A percentile compares a stretch with the other conserved stretches of the same genome.
These are phyloP conservation scores for Penicillium sp. DNA, from an alignment of 2,329 filamentous ascomycete genomes.

Conservation along the genomic window DNA sequence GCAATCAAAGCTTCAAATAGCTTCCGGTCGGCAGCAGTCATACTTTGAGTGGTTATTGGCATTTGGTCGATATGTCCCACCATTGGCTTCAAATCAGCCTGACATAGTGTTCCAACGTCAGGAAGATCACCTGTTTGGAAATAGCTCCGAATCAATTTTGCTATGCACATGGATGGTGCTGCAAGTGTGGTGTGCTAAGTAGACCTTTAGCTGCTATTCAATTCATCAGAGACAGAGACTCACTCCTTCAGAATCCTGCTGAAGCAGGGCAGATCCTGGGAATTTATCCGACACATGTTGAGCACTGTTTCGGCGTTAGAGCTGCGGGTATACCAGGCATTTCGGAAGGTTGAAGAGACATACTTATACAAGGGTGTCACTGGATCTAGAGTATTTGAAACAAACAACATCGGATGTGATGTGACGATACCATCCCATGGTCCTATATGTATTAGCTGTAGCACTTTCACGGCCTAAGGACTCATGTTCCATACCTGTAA, in stretches of 20 bases:
- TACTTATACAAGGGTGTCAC: slow-evolving; percentile 55
- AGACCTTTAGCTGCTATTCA: neutral
- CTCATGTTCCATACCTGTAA: slow-evolving; percentile 27
- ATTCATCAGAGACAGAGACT: slow-evolving; percentile 19
- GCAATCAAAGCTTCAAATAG: slow-evolving; percentile 20
- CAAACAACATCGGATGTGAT: slow-evolving; percentile 56
- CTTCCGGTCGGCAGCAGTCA: slow-evolving; percentile 10
- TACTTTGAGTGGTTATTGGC: neutral
- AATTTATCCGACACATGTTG: slow-evolving; percentile 43
- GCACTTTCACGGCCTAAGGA: neutral
- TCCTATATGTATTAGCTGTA: slow-evolving; percentile 11
- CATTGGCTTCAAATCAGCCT: slow-evolving; percentile 37
- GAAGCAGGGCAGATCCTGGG: slow-evolving; percentile 45
- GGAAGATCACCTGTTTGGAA: slow-evolving; percentile 46
- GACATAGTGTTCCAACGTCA: slow-evolving; percentile 34
- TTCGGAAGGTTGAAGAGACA: neutral
- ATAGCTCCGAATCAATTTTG: slow-evolving; percentile 38
- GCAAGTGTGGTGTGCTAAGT: slow-evolving; percentile 34
- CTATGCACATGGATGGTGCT: slow-evolving; percentile 40
- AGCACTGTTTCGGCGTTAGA: slow-evolving; percentile 24
- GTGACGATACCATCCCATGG: slow-evolving; percentile 30
- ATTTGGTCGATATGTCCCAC: slow-evolving; percentile 18
- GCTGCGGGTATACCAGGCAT: neutral
- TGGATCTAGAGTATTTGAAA: slow-evolving; percentile 60
- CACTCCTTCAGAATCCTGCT: slow-evolving; percentile 46